phyloP scores from a whole-genome alignment of 352 stramenopile genomes.

The Globisporangium alternatum region DNA sequence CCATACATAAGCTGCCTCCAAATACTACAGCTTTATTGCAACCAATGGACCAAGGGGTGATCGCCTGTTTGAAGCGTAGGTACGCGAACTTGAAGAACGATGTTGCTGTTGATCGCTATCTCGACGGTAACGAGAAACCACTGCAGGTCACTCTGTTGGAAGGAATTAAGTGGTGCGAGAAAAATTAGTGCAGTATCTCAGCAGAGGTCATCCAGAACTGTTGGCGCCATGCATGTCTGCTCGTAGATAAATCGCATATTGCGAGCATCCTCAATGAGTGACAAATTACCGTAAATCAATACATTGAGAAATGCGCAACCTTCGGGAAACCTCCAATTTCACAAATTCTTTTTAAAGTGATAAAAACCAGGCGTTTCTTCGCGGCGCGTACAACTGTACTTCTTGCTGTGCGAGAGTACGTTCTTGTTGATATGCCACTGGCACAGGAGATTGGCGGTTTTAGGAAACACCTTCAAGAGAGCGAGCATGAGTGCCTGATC shows the following conservation, averaged over 20 bases:
- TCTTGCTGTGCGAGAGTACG: no score
- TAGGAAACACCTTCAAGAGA: no score
- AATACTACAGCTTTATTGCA: neutral
- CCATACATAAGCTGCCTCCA: neutral
- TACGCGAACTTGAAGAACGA: neutral
- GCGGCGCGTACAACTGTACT: no score
- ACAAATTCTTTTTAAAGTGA: no score
- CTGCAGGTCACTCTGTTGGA: neutral
- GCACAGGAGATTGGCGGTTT: no score
- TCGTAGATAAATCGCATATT: conserved; percentile 1
- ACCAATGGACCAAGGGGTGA: neutral
- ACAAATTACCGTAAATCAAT: conserved; percentile 1
- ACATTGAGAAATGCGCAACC: no score
- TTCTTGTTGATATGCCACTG: no score
- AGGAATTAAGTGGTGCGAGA: neutral
- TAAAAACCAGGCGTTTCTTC: no score
- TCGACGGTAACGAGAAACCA: neutral
- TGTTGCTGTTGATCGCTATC: neutral
- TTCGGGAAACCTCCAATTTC: no score
- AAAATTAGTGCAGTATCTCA: neutral
- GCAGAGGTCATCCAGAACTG: neutral
- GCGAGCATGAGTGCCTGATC: no score
- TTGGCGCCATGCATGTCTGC: neutral
- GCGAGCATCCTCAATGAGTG: neutral
- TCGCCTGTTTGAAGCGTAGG: neutral